Percentiles rank a stretch among this genome's conserved stretches.
These are phyloP conservation scores for Cryoendolithus antarcticus DNA, from an alignment of 2,329 filamentous ascomycete species.

Conservation along the genomic window DNA sequence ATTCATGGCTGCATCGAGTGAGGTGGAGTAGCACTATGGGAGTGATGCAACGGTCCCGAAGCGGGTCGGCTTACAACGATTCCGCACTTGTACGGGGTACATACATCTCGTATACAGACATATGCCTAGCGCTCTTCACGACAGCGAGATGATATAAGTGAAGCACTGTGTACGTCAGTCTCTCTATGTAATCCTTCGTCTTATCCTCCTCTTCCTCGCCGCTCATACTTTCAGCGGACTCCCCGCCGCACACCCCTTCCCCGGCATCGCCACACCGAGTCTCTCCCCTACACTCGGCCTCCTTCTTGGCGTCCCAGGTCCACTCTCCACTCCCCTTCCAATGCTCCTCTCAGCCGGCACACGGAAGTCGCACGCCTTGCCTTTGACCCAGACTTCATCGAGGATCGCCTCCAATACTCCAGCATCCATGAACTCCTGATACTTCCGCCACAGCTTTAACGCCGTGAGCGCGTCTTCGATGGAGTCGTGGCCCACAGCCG, in stretches of 20 bases:
- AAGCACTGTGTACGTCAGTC: too few relatives aligned
- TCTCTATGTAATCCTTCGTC: too few relatives aligned
- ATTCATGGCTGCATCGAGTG: too few relatives aligned
- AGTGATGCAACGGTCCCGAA: too few relatives aligned
- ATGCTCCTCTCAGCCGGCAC: conserved; percentile 17
- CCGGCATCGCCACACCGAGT: background rate
- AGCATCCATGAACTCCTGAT: conserved; percentile 75
- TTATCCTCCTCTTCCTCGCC: too few relatives aligned
- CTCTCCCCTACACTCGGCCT: conserved; percentile 2
- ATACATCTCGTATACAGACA: too few relatives aligned
- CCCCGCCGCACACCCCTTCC: background rate
- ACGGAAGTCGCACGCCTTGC: conserved; percentile 41
- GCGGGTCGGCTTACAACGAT: too few relatives aligned
- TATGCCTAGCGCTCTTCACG: too few relatives aligned
- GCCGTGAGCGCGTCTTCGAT: conserved; percentile 93
- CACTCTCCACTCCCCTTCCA: conserved; percentile 16
- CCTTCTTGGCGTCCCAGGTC: conserved; percentile 22
- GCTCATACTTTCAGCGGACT: too few relatives aligned
- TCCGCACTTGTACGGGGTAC: too few relatives aligned
- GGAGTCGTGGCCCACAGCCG: conserved; percentile 55
- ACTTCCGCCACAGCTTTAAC: conserved; percentile 78
- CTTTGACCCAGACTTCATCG: conserved; percentile 66
- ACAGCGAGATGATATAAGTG: too few relatives aligned
- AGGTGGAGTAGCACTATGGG: too few relatives aligned
- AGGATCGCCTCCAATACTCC: conserved; percentile 74